Conservation (phyloP, 2,329 filamentous ascomycete genomes). For the Claviceps purpurea region DNA sequence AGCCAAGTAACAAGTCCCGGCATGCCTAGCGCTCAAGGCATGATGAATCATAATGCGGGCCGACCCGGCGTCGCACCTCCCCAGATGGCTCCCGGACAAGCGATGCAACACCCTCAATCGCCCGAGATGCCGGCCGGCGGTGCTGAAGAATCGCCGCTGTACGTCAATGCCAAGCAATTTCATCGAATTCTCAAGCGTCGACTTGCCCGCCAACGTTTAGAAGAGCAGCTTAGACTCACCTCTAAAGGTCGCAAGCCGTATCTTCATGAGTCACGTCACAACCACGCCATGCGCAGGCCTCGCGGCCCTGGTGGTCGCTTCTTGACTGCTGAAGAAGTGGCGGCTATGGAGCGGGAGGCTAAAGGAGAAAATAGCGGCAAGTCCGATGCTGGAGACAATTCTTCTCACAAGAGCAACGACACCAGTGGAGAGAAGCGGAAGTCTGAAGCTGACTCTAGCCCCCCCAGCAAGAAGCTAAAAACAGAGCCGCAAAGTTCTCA, state of each 20-base stretch:
- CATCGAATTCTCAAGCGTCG: conserved; percentile 91
- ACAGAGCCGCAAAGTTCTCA: conserved; percentile 30
- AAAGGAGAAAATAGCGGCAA: conserved; percentile 28
- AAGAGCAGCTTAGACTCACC: conserved; percentile 82
- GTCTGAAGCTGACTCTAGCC: conserved; percentile 34
- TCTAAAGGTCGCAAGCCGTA: conserved; percentile 96
- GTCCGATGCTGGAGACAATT: conserved; percentile 14
- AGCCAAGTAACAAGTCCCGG: conserved; percentile 67
- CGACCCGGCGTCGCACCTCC: conserved; percentile 41
- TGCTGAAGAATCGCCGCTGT: conserved; percentile 83
- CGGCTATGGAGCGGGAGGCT: conserved; percentile 61
- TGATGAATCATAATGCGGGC: conserved; percentile 54
- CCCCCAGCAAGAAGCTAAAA: conserved; percentile 43
- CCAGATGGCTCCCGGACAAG: conserved; percentile 47
- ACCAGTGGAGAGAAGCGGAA: conserved; percentile 44
- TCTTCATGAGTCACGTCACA: conserved; percentile 91
- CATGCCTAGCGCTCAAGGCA: conserved; percentile 58
- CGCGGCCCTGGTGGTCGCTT: conserved; percentile 90
- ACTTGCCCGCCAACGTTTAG: conserved; percentile 82
- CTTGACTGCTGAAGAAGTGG: conserved; percentile 90
- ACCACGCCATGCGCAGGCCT: conserved; percentile 93
- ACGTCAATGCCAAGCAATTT: conserved; percentile 98
- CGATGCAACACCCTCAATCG: conserved; percentile 57
- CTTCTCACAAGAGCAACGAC: conserved; percentile 13
- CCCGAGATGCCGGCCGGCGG: conserved; percentile 62